Evolutionary conservation across 2,329 filamentous ascomycete genomes (phyloP).

Genomic region (Curvularia sp.): DNA sequence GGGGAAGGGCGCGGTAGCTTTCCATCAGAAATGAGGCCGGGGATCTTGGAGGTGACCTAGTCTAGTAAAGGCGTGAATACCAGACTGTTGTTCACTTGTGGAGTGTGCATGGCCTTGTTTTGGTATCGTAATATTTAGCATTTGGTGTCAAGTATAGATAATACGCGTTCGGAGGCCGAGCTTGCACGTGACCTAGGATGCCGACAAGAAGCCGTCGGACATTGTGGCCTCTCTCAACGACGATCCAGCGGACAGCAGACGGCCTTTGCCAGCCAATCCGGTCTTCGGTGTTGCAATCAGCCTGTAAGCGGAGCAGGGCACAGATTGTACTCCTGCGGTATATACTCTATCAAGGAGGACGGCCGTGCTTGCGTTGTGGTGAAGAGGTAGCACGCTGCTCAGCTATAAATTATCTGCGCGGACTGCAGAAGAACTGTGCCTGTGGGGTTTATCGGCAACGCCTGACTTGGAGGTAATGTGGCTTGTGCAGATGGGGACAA

Average conservation of each 20-base stretch:
- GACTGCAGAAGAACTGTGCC: neutral
- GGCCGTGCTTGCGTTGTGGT: neutral
- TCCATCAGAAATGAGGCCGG: constrained; percentile 1
- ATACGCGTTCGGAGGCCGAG: neutral
- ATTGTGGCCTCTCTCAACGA: neutral
- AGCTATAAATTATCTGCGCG: neutral
- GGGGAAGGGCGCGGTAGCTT: constrained; percentile 1
- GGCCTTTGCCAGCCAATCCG: neutral
- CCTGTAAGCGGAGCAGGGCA: neutral
- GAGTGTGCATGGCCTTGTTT: neutral
- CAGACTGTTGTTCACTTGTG: neutral
- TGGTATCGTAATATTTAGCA: neutral
- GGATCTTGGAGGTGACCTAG: neutral
- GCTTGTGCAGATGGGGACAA: neutral
- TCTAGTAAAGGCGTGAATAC: neutral
- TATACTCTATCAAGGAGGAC: neutral
- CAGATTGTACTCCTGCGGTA: neutral
- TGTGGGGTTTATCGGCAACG: neutral
- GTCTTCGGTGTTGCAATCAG: neutral
- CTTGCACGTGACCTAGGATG: neutral
- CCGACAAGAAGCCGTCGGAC: neutral
- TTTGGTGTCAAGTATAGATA: neutral
- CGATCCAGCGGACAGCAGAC: neutral
- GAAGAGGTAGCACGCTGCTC: neutral
- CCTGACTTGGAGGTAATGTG: neutral